Evolutionary conservation across 495 filamentous ascomycete genomes (phyloP).

Genomic region (Lichenothelia convexa): DNA sequence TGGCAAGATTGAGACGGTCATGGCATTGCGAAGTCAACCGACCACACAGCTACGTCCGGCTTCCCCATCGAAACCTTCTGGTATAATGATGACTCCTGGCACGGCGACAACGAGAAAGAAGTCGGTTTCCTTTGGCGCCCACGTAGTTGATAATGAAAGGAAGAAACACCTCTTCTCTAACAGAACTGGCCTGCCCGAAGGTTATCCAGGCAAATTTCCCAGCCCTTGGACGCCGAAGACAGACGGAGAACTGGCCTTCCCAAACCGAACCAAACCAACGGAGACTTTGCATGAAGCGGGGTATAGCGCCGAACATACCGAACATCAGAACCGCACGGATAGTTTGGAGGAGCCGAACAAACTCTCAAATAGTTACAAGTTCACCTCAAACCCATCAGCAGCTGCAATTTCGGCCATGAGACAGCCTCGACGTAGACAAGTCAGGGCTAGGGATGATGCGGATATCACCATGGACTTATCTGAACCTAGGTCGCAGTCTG

Average conservation of each 20-base stretch:
- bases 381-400: slow-evolving; percentile 25
- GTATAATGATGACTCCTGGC: slow-evolving; percentile 81
- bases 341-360: too few species aligned
- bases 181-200: slow-evolving; percentile 31
- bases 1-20: background rate
- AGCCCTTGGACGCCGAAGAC: slow-evolving; percentile 39
- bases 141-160: slow-evolving; percentile 42
- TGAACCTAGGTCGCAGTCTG: slow-evolving; percentile 65
- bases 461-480: slow-evolving; percentile 59
- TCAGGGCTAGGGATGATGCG: slow-evolving; percentile 25
- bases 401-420: background rate
- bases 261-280: slow-evolving; percentile 34
- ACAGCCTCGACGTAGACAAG: too few species aligned
- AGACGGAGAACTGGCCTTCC: slow-evolving; percentile 5
- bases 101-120: slow-evolving; percentile 62
- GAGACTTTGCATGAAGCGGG: slow-evolving; percentile 23
- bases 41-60: slow-evolving; percentile 2
- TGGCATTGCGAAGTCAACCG: background rate
- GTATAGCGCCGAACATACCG: slow-evolving; percentile 13
- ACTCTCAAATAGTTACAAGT: too few species aligned
- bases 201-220: slow-evolving; percentile 41
- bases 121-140: slow-evolving; percentile 68
- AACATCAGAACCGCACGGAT: too few species aligned
- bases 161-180: slow-evolving; percentile 23
- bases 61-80: slow-evolving; percentile 43